Evolutionary conservation across 495 filamentous ascomycete species (phyloP), one percentile per base, ranked within the genome.

Genomic region (Echria macrotheca): DNA sequence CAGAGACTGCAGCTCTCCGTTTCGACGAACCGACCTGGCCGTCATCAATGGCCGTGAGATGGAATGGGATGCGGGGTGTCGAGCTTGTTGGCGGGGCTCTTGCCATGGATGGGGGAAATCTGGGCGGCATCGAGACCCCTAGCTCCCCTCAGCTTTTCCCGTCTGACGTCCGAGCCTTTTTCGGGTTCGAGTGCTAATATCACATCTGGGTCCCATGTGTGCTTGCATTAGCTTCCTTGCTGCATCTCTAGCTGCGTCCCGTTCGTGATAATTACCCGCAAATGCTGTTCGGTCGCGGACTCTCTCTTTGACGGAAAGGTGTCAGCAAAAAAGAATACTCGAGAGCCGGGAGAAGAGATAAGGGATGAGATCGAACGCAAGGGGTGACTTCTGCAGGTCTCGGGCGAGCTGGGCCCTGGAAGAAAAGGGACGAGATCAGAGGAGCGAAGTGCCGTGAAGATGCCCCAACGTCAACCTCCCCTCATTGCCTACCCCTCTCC

Each of bases 141-240:
- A 15, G 15, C 15, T 18, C 35, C 35, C 35, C 9, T 37, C 15
- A 17, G 15, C n/a, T 18, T 37, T 5, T n/a, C 35, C n/a, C n/a
- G n/a, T n/a, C n/a, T n/a, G n/a, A 41, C 19, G 5, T 5, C 26
- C 26, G 25, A 17, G 25, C 21, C 42, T 44, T 22, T 44, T n/a
- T 15, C 32, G 42, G 42, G 15, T 26, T 32, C 17, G 44, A 41
- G 25, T 22, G 42, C 12, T 29, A 41, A 26, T 57, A 43, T 50
- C 50, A 47, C 48, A 51, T 40, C 44, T 49, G 47, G 29, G 37
- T 24, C 37, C 17, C 22, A 21, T 49, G 40, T 26, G 42, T 39
- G 46, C 52, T 55, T 58, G 52, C 52, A 58, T 58, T 61, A 58
- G 59, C 44, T 58, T 52, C 52, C 56, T 43, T 52, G 52, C 40